phyloP scores from a whole-genome alignment of 2,329 filamentous ascomycete genomes.

The Colletotrichum neosansevieriae region DNA sequence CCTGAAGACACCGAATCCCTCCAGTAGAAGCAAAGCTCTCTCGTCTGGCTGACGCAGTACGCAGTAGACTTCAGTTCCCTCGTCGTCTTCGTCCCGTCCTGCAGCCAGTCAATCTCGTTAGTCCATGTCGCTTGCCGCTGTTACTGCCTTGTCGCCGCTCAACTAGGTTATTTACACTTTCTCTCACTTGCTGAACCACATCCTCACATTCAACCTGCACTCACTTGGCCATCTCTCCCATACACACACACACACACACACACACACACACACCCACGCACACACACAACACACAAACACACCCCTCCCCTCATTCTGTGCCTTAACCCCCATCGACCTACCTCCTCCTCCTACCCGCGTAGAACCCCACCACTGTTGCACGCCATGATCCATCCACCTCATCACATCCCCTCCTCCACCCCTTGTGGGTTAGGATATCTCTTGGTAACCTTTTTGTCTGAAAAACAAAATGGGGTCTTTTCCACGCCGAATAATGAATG shows the following conservation, averaged over 20 bases:
- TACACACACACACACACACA: not conserved
- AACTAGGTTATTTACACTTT: conserved; percentile 37
- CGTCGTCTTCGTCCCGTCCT: conserved; percentile 28
- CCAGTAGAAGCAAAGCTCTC: conserved; percentile 16
- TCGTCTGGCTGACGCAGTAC: conserved; percentile 3
- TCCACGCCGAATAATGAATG: no score
- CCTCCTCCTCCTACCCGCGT: conserved; percentile 7
- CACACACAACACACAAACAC: not conserved
- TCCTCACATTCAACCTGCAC: conserved; percentile 1
- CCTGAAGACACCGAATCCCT: conserved; percentile 24
- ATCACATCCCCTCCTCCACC: conserved; percentile 27
- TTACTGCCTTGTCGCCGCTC: conserved; percentile 13
- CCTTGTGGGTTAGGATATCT: conserved; percentile 37
- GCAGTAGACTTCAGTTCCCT: conserved; percentile 29
- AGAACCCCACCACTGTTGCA: conserved; percentile 18
- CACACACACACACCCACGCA: not conserved
- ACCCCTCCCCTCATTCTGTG: conserved; percentile 12
- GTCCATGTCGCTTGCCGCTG: conserved; percentile 19
- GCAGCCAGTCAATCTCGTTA: conserved; percentile 14
- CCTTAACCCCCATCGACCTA: conserved; percentile 6
- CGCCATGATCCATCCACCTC: conserved; percentile 35
- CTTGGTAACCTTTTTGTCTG: no score
- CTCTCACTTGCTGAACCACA: conserved; percentile 17
- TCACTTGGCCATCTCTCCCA: not conserved
- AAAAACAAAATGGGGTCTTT: no score